These are phyloP conservation scores for Haplosporangium sp. DNA, from an alignment of 371 early-diverging fungal genomes.

Conservation along the genomic window DNA sequence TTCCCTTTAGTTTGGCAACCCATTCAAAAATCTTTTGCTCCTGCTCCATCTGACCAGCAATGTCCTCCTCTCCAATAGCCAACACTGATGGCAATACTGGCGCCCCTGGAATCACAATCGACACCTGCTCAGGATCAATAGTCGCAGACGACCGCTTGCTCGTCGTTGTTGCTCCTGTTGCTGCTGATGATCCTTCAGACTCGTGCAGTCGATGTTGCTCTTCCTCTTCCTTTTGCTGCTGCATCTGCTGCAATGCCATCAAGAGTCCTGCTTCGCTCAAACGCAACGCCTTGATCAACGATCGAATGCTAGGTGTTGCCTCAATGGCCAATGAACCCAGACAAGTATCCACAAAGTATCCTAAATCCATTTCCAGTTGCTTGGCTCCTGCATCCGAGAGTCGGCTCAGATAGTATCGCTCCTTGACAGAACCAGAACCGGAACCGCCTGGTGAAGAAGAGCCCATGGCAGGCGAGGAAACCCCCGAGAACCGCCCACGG, in stretches of 20 bases:
- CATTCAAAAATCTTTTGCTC: constrained; percentile 43
- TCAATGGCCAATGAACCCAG: constrained; percentile 36
- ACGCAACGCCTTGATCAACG: constrained; percentile 35
- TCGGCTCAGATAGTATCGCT: constrained; percentile 30
- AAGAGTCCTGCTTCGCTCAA: constrained; percentile 36
- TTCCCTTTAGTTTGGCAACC: constrained; percentile 35
- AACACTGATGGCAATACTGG: constrained; percentile 36
- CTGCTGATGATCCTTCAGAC: neutral
- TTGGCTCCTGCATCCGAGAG: constrained; percentile 45
- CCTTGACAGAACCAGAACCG: constrained; percentile 1
- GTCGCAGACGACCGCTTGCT: neutral
- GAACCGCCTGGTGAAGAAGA: constrained; percentile 4
- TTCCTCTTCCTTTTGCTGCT: constrained; percentile 21
- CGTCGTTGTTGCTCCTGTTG: neutral
- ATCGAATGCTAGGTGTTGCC: constrained; percentile 39
- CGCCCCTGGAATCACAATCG: constrained; percentile 34
- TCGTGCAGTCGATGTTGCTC: neutral
- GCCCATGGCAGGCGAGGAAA: constrained; percentile 8
- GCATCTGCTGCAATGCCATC: constrained; percentile 38
- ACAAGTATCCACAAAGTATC: constrained; percentile 31
- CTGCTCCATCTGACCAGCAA: constrained; percentile 18
- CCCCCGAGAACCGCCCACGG: constrained; percentile 11
- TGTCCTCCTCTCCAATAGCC: constrained; percentile 37
- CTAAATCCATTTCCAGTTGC: constrained; percentile 45
- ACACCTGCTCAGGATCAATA: constrained; percentile 8